phyloP scores from a whole-genome alignment of 225 moss, liverwort and hornwort genomes.

The Antitrichia curtipendula region DNA sequence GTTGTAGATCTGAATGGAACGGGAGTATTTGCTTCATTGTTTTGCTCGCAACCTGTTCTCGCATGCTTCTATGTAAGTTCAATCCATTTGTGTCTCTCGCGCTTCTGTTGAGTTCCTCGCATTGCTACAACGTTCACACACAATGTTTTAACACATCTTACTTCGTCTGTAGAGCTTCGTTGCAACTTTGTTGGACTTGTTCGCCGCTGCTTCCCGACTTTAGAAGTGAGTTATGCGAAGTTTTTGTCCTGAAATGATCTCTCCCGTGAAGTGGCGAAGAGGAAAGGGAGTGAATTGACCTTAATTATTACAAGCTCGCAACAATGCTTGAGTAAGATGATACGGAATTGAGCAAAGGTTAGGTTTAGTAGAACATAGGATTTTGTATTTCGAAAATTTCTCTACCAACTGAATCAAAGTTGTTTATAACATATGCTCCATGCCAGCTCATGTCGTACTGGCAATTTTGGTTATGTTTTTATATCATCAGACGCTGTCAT shows the following conservation, averaged over 20 bases:
- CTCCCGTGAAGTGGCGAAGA: background rate
- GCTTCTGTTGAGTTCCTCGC: background rate
- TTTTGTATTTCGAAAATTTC: background rate
- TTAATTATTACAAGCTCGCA: background rate
- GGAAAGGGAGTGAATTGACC: background rate
- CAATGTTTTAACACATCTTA: background rate
- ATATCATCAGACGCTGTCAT: background rate
- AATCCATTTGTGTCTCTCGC: background rate
- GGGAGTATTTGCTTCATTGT: background rate
- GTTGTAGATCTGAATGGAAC: background rate
- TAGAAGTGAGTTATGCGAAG: background rate
- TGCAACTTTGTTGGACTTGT: background rate
- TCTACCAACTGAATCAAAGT: background rate
- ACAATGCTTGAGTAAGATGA: background rate
- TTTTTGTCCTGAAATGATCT: background rate
- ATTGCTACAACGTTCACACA: background rate
- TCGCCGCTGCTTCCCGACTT: background rate
- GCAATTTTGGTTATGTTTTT: background rate
- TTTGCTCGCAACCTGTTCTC: background rate
- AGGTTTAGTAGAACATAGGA: background rate
- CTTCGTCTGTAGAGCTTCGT: background rate
- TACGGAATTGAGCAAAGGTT: background rate
- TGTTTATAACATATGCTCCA: background rate
- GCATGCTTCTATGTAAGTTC: background rate
- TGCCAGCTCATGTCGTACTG: background rate